Base-by-base conservation (phyloP, 176 grass and related monocot species). In the Elaeis guineensis region DNA sequence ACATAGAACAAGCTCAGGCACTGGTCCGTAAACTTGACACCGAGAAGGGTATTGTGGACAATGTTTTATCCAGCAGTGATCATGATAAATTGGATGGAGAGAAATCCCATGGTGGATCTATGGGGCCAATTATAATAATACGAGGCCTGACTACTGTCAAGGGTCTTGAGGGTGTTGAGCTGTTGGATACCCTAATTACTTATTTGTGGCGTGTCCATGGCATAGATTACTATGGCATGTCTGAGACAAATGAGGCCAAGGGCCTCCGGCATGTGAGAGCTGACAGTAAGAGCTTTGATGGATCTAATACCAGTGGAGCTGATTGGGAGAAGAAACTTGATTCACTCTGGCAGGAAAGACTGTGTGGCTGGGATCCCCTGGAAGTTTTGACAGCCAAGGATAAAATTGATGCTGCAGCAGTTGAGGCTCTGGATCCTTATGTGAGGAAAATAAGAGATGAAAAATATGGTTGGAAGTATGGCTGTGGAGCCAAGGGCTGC, bases 391-490 rank as follows among this genome's bases (percentile, higher is more conserved):
- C 82, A 17, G 88, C 85, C 5, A 92, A 93, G 68, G 94, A 93
- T 22, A 99, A 99, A 75, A 89, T 99, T 56, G 94, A 99, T 77
- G 94, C 94, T 57, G 84, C 83, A 23, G 85, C 88, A 51, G 79
- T 72, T 69, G 94, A 99, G 73, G 84, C 75, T 73, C 69, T 99
- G 48, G 88, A 99, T 57, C 94, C 94, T 17, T 69, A 76, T 51
- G 85, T 93, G 19, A 83, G 94, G 66, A 99, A 99, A 80, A 99
- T 99, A 66, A 82, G 94, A 54, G 94, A 99, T 81, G 94, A 99
- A 67, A 99, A 93, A 65, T 99, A 99, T 65, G 94, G 88, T 24
- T 99, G 94, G 94, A 99, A 99, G 76, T 99, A 99, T 59, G 94
- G 94, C 14, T 99, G 94, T 68, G 94, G 94, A 19, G 94, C 94